Evolutionary conservation across 2,329 filamentous ascomycete genomes (phyloP).

Genomic region (Simplicillium aogashimaense): DNA sequence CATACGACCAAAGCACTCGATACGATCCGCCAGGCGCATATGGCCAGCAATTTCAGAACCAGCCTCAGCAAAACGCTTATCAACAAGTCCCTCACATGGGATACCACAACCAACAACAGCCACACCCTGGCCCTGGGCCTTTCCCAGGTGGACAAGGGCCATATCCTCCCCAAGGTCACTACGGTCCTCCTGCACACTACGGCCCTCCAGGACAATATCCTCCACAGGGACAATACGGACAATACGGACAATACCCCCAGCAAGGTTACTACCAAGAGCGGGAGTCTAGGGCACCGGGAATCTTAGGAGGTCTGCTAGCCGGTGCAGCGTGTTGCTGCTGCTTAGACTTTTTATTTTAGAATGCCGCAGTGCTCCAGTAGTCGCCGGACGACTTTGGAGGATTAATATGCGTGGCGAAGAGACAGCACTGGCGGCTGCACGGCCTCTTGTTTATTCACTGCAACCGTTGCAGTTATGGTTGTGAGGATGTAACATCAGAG

Average conservation of each 20-base stretch:
- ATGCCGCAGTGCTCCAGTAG: background rate
- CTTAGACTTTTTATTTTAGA: conserved; percentile 45
- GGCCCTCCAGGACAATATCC: conserved; percentile 11
- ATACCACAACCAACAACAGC: conserved; percentile 29
- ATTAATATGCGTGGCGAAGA: too few species aligned
- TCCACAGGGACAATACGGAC: conserved; percentile 24
- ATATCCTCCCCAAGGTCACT: conserved; percentile 13
- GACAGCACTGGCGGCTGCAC: too few species aligned
- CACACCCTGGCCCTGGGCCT: conserved; percentile 14
- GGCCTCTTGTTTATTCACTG: too few species aligned
- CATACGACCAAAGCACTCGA: background rate
- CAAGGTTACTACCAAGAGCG: conserved; percentile 26
- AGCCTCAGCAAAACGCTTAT: conserved; percentile 25
- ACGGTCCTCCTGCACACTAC: background rate
- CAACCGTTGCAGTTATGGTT: too few species aligned
- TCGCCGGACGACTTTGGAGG: too few species aligned
- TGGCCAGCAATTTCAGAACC: conserved; percentile 18
- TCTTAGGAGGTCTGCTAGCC: conserved; percentile 37
- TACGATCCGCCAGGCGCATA: conserved; percentile 6
- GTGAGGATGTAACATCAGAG: too few species aligned
- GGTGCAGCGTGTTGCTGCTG: conserved; percentile 49
- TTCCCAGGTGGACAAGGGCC: conserved; percentile 22
- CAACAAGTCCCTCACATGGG: conserved; percentile 31
- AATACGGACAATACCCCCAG: conserved; percentile 16
- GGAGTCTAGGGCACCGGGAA: conserved; percentile 15